Evolutionary conservation across 176 grass and related monocot species (phyloP).

Genomic region (Metroxylon sagu): DNA sequence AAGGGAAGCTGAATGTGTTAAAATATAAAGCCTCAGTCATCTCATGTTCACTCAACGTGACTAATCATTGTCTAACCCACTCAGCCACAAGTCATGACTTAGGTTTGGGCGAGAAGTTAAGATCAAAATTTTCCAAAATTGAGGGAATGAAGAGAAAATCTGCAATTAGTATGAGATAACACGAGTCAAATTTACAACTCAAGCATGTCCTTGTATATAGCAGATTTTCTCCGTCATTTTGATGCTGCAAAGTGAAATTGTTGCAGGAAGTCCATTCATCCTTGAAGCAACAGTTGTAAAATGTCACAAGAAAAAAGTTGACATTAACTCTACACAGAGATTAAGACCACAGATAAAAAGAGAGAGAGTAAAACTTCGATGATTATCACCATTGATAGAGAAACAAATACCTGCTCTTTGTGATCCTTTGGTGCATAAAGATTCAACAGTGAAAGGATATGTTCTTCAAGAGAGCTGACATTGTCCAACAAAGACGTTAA

Average conservation of each 20-base stretch:
- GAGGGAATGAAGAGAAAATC: no score
- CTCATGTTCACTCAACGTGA: no score
- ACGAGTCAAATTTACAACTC: background rate
- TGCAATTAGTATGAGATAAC: background rate
- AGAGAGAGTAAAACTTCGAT: background rate
- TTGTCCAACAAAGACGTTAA: constrained; percentile 43
- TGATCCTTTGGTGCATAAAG: constrained; percentile 15
- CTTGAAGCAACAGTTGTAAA: no score
- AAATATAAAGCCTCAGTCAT: background rate
- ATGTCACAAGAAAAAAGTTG: background rate
- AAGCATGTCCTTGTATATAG: no score
- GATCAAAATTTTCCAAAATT: no score
- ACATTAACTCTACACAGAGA: background rate
- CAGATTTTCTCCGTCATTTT: no score
- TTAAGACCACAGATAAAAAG: no score
- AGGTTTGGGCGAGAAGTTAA: no score
- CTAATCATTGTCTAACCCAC: no score
- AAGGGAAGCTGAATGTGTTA: constrained; percentile 2
- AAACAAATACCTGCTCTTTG: constrained; percentile 30
- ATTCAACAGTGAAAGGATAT: constrained; percentile 37
- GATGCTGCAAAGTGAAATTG: no score
- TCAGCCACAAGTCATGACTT: no score
- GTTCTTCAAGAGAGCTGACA: constrained; percentile 45
- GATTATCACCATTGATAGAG: constrained; percentile 12
- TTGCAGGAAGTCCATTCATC: no score